phyloP scores from a whole-genome alignment of 108 stramenopile species.

The Chaetoceros tenuissimus region DNA sequence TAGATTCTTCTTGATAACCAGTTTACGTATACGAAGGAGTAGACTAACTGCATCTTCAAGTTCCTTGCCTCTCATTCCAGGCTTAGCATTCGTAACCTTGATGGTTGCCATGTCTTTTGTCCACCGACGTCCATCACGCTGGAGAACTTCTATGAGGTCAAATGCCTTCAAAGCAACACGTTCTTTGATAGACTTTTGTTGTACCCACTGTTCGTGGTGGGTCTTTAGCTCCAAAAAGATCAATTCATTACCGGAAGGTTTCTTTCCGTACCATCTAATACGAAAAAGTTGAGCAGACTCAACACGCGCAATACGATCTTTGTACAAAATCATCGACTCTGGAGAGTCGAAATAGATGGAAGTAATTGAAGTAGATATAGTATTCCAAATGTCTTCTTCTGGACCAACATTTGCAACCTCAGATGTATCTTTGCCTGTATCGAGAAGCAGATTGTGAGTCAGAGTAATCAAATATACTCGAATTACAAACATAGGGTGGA shows the following conservation, averaged over 20 bases:
- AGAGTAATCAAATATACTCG: no score
- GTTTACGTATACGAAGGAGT: constrained; percentile 1
- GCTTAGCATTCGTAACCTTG: constrained; percentile 1
- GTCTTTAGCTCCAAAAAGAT: constrained; percentile 10
- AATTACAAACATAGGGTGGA: no score
- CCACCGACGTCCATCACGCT: background rate
- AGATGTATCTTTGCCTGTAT: constrained; percentile 1
- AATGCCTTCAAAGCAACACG: background rate
- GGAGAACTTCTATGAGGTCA: constrained; percentile 3
- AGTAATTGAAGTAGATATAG: constrained; percentile 2
- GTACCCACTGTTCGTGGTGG: constrained; percentile 7
- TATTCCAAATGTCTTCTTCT: no score
- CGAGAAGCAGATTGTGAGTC: background rate
- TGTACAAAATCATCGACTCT: constrained; percentile 4
- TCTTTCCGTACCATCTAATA: constrained; percentile 12
- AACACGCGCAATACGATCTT: background rate
- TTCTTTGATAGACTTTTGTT: constrained; percentile 10
- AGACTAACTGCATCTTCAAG: background rate
- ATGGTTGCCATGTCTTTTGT: background rate
- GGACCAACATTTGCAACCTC: background rate
- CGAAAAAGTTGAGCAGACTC: constrained; percentile 11
- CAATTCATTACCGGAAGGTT: constrained; percentile 6
- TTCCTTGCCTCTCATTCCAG: background rate
- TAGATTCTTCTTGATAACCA: constrained; percentile 8
- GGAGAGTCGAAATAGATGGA: constrained; percentile 11